A percentile compares a stretch with the other conserved stretches of the same genome.
Conservation (phyloP, 805 yeast genomes). For the Crinitomyces ghanaensis region DNA sequence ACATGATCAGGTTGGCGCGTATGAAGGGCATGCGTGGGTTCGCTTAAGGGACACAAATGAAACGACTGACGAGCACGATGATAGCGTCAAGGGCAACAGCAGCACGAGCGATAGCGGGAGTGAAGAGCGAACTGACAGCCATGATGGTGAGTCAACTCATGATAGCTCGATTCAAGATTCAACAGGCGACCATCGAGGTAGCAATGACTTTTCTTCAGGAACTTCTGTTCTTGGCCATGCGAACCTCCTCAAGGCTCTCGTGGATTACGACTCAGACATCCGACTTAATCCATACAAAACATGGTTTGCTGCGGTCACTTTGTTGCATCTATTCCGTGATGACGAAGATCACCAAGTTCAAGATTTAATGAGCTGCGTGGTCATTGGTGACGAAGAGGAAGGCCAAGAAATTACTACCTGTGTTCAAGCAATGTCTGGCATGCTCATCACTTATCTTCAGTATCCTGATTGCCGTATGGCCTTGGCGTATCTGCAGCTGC, state of each 20-base stretch:
- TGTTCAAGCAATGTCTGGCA: slow-evolving; percentile 68
- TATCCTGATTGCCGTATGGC: slow-evolving; percentile 61
- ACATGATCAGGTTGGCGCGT: slow-evolving; percentile 47
- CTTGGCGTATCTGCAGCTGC: slow-evolving; percentile 63
- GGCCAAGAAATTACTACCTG: slow-evolving; percentile 62
- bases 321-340: slow-evolving; percentile 52
- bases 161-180: background rate
- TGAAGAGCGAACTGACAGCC: background rate
- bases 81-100: background rate
- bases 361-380: slow-evolving; percentile 34
- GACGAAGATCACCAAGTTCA: slow-evolving; percentile 16
- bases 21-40: slow-evolving; percentile 13
- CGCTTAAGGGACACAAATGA: slow-evolving; percentile 1
- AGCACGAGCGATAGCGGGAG: slow-evolving; percentile 3
- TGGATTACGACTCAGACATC: slow-evolving; percentile 63
- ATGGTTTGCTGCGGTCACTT: slow-evolving; percentile 69
- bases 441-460: slow-evolving; percentile 53
- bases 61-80: slow-evolving; percentile 1
- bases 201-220: slow-evolving; percentile 5
- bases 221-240: no score
- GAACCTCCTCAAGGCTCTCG: slow-evolving; percentile 57
- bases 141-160: background rate
- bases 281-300: slow-evolving; percentile 74
- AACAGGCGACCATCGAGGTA: slow-evolving; percentile 1
- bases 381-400: slow-evolving; percentile 37